Conservation (phyloP, 805 yeast species). For the Zygotorulaspora danielsina region DNA sequence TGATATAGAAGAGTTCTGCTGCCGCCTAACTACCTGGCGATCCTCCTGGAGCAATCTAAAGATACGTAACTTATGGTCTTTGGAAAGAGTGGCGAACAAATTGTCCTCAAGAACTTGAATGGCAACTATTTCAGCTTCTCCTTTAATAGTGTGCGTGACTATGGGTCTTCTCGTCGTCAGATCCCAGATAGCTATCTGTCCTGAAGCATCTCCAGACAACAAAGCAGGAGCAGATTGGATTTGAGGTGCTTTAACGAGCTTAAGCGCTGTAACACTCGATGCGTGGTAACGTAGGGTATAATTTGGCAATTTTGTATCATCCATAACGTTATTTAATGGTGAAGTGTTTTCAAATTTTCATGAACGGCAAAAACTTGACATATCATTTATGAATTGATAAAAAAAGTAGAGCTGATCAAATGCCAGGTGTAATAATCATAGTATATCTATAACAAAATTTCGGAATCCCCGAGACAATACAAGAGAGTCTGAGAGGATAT, state of each 20-base stretch:
- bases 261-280: conserved; percentile 17
- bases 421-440: no score
- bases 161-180: conserved; percentile 29
- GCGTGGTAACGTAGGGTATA: conserved; percentile 23
- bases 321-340: no score
- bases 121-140: conserved; percentile 18
- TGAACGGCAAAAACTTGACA: no score
- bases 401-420: no score
- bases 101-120: conserved; percentile 14
- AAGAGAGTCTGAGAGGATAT: not conserved
- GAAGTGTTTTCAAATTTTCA: no score
- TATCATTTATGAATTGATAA: no score
- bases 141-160: conserved; percentile 5
- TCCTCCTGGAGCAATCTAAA: conserved; percentile 6
- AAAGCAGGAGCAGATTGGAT: conserved; percentile 14
- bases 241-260: conserved; percentile 5
- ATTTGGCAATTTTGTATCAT: conserved; percentile 10
- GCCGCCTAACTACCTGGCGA: not conserved
- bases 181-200: conserved; percentile 29
- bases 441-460: no score
- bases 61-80: conserved; percentile 28
- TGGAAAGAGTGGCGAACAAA: conserved; percentile 20
- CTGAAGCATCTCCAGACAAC: conserved; percentile 29
- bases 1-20: not conserved
- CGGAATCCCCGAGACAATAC: no score